Percentiles rank a stretch among this genome's conserved stretches.
phyloP scores from a whole-genome alignment of 805 yeast species.

The Ogataea neopini region DNA sequence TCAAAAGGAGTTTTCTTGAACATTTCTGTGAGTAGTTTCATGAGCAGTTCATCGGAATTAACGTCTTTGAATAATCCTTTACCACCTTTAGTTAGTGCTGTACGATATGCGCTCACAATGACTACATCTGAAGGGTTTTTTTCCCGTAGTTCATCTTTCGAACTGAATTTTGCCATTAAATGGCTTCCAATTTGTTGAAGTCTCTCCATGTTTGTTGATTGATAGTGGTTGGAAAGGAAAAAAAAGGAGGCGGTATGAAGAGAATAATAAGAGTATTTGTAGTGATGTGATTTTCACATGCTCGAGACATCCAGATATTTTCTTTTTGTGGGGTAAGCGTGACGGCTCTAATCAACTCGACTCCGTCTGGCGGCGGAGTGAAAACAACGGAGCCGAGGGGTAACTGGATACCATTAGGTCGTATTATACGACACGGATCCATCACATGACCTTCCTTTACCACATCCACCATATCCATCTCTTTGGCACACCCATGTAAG shows the following conservation, averaged over 20 bases:
- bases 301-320: background rate
- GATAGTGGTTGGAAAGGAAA: background rate
- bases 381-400: no score
- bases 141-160: conserved; percentile 24
- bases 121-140: conserved; percentile 88
- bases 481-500: no score
- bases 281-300: conserved; percentile 8
- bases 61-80: conserved; percentile 84
- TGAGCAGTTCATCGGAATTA: conserved; percentile 75
- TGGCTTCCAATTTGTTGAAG: conserved; percentile 38
- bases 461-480: no score
- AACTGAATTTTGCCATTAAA: conserved; percentile 23
- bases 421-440: no score
- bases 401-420: no score
- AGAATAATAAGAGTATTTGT: background rate
- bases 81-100: conserved; percentile 86
- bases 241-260: no score
- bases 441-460: no score
- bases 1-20: conserved; percentile 55
- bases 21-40: conserved; percentile 62
- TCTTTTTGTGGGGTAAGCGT: conserved; percentile 7
- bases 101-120: conserved; percentile 85
- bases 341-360: no score
- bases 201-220: conserved; percentile 36
- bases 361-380: no score